Conservation (phyloP, 345 rosid species). For the Boechera divaricarpa region DNA sequence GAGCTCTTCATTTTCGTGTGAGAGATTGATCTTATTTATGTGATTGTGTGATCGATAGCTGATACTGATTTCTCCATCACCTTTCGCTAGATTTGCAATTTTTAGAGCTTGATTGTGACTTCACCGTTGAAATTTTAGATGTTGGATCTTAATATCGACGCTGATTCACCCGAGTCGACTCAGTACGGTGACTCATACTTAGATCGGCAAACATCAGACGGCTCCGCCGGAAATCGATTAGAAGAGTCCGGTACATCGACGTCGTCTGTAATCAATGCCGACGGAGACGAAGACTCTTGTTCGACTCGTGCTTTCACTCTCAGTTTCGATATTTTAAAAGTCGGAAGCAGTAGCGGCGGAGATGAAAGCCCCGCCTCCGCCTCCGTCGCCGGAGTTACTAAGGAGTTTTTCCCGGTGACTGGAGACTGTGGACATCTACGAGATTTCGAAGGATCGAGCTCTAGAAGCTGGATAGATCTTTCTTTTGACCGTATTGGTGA, state of each 20-base stretch:
- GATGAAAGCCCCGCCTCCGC: slow-evolving; percentile 18
- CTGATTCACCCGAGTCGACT: slow-evolving; percentile 63
- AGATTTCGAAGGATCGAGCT: slow-evolving; percentile 49
- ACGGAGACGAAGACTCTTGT: slow-evolving; percentile 67
- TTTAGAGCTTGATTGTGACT: slow-evolving; percentile 21
- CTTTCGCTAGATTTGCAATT: slow-evolving; percentile 34
- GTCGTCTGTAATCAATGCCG: slow-evolving; percentile 85
- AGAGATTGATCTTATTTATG: slow-evolving; percentile 13
- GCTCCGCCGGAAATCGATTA: slow-evolving; percentile 50
- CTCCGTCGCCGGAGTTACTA: slow-evolving; percentile 48
- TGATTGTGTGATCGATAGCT: slow-evolving; percentile 5
- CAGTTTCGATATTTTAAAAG: slow-evolving; percentile 75
- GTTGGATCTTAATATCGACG: slow-evolving; percentile 91
- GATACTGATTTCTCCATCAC: slow-evolving; percentile 33
- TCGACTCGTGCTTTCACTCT: slow-evolving; percentile 65
- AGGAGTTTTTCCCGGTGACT: slow-evolving; percentile 66
- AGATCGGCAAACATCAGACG: slow-evolving; percentile 51
- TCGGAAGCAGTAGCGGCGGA: slow-evolving; percentile 41
- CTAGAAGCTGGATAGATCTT: slow-evolving; percentile 63
- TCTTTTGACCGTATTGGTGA: slow-evolving; percentile 47
- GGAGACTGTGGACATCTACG: slow-evolving; percentile 45
- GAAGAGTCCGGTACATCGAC: slow-evolving; percentile 79
- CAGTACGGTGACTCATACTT: slow-evolving; percentile 53
- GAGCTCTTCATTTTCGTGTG: not conserved
- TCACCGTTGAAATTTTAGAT: slow-evolving; percentile 37